Evolutionary conservation across 2,329 filamentous ascomycete genomes (phyloP).

Genomic region (Cordyceps tenuipes): DNA sequence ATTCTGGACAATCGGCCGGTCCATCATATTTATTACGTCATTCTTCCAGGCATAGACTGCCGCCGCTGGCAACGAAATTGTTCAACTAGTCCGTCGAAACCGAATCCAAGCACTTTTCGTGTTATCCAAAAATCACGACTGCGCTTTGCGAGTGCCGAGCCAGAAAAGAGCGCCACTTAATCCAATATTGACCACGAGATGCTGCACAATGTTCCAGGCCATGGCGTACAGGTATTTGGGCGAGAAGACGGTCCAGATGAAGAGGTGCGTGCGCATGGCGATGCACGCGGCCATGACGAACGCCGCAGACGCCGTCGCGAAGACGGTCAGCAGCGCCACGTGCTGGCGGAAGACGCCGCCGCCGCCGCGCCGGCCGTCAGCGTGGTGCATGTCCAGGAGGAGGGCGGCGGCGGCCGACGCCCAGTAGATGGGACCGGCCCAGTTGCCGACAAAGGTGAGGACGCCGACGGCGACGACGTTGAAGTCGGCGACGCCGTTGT

Average conservation of each 20-base stretch:
- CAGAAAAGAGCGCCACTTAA: constrained; percentile 51
- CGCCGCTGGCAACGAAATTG: not conserved
- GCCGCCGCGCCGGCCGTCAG: constrained; percentile 22
- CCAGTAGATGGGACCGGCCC: constrained; percentile 89
- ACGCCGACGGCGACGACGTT: constrained; percentile 72
- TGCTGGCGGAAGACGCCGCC: constrained; percentile 41
- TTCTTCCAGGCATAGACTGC: not conserved
- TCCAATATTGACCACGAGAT: constrained; percentile 63
- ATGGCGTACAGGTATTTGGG: constrained; percentile 92
- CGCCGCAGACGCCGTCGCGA: constrained; percentile 54
- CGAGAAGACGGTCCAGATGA: constrained; percentile 98
- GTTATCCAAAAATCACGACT: not conserved
- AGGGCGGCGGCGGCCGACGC: constrained; percentile 55
- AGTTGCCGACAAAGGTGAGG: constrained; percentile 82
- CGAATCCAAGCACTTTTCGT: not conserved
- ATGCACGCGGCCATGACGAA: constrained; percentile 88
- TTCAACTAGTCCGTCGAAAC: not conserved
- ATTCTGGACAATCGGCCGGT: not conserved
- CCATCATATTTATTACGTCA: not conserved
- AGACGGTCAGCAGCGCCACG: constrained; percentile 59
- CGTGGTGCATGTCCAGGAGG: constrained; percentile 33
- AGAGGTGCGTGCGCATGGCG: constrained; percentile 75
- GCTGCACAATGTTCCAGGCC: constrained; percentile 79
- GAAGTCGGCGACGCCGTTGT: constrained; percentile 82
- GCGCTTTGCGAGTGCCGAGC: constrained; percentile 30